Percentiles rank a stretch among this genome's conserved stretches.
These are phyloP conservation scores for Xylariaceae sp. DNA, from an alignment of 2,329 filamentous ascomycete genomes.

Conservation along the genomic window DNA sequence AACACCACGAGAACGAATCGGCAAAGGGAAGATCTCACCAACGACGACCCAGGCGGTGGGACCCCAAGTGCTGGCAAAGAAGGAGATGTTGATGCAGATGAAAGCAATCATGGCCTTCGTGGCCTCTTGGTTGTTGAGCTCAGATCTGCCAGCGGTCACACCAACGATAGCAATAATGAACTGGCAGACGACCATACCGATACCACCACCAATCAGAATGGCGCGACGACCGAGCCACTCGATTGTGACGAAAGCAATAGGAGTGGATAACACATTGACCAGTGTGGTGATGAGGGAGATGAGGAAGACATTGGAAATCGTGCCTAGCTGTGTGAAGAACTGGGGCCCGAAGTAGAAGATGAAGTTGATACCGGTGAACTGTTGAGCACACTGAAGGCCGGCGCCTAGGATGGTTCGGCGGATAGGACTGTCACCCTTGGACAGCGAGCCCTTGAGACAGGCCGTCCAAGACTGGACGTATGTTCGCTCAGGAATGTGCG, in stretches of 20 bases:
- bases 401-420: conserved; percentile 56
- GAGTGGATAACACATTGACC: conserved; percentile 78
- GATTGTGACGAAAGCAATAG: conserved; percentile 74
- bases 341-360: conserved; percentile 75
- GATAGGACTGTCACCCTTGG: conserved; percentile 61
- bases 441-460: conserved; percentile 62
- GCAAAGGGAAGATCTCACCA: conserved; percentile 78
- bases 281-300: conserved; percentile 76
- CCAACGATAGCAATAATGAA: conserved; percentile 72
- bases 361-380: conserved; percentile 70
- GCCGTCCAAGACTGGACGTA: conserved; percentile 67
- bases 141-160: conserved; percentile 49
- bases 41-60: conserved; percentile 73
- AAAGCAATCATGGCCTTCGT: conserved; percentile 70
- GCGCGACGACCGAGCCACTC: conserved; percentile 73
- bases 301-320: conserved; percentile 72
- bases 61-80: conserved; percentile 80
- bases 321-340: conserved; percentile 72
- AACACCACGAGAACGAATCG: conserved; percentile 75
- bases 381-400: conserved; percentile 44
- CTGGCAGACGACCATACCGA: conserved; percentile 73
- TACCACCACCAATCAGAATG: conserved; percentile 71
- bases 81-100: conserved; percentile 81
- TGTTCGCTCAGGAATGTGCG: conserved; percentile 61
- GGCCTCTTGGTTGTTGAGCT: conserved; percentile 44